phyloP scores from a whole-genome alignment of 2,329 filamentous ascomycete species.

The Ascochyta viciae-villosae region DNA sequence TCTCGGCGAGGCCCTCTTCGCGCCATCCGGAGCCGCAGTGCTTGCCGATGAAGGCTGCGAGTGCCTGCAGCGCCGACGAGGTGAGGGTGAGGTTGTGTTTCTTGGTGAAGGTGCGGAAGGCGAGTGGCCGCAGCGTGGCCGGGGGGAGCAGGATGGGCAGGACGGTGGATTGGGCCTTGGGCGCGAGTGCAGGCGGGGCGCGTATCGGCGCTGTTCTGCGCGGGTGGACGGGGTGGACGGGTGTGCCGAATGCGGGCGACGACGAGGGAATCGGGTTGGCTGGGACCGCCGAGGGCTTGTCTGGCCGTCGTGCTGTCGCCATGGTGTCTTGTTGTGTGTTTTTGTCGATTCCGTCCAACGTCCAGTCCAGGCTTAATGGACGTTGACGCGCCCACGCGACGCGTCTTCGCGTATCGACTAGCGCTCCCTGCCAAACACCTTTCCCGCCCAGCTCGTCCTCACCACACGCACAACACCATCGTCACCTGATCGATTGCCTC shows the following conservation, averaged over 20 bases:
- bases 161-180: slow-evolving; percentile 66
- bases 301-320: slow-evolving; percentile 40
- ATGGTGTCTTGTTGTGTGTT: slow-evolving; percentile 20
- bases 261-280: slow-evolving; percentile 78
- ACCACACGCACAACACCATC: slow-evolving; percentile 4
- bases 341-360: background rate
- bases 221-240: slow-evolving; percentile 76
- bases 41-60: slow-evolving; percentile 89
- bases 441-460: background rate
- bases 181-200: slow-evolving; percentile 57
- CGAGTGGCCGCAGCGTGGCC: slow-evolving; percentile 83
- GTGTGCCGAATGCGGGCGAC: slow-evolving; percentile 88
- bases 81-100: slow-evolving; percentile 95
- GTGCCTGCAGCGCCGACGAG: slow-evolving; percentile 81
- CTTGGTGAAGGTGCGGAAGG: slow-evolving; percentile 95
- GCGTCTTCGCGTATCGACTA: slow-evolving; percentile 10
- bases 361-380: slow-evolving; percentile 9
- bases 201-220: slow-evolving; percentile 50
- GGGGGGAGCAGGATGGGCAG: slow-evolving; percentile 90
- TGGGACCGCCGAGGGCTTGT: slow-evolving; percentile 39
- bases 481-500: background rate
- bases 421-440: slow-evolving; percentile 1
- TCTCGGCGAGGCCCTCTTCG: slow-evolving; percentile 91
- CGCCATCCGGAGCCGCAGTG: slow-evolving; percentile 97
- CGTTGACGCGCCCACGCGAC: slow-evolving; percentile 11